Conservation (phyloP, 108 stramenopile species). For the Skeletonema grethae region DNA sequence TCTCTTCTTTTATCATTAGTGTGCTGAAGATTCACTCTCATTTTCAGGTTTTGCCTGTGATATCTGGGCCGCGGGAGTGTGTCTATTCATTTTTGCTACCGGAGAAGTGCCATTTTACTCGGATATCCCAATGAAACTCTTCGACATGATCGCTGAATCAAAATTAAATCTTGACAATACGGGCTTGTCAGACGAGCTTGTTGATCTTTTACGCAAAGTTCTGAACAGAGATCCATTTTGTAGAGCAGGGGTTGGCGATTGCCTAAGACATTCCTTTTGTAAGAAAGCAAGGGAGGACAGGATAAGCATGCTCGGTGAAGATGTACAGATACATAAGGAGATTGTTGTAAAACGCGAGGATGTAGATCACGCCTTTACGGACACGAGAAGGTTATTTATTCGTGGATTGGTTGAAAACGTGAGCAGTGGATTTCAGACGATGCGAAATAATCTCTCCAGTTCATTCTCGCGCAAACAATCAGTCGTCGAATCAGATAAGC, state of each 20-base stretch:
- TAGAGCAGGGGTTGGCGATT: slow-evolving; percentile 85
- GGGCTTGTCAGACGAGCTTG: slow-evolving; percentile 56
- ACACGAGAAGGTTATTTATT: not conserved
- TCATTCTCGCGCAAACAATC: not conserved
- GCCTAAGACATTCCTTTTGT: slow-evolving; percentile 78
- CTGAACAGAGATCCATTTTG: slow-evolving; percentile 70
- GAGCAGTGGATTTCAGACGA: not conserved
- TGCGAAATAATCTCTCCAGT: not conserved
- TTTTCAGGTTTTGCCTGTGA: slow-evolving; percentile 91
- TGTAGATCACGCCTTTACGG: not conserved
- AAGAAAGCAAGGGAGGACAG: slow-evolving; percentile 56
- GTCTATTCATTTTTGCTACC: slow-evolving; percentile 86
- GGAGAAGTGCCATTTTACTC: slow-evolving; percentile 86
- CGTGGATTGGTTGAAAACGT: not conserved
- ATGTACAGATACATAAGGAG: slow-evolving; percentile 5
- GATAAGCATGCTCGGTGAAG: slow-evolving; percentile 25
- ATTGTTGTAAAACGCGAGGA: not conserved
- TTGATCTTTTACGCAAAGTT: slow-evolving; percentile 61
- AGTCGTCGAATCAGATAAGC: not conserved
- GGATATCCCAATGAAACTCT: slow-evolving; percentile 63
- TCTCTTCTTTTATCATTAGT: not conserved
- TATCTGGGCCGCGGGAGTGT: slow-evolving; percentile 91
- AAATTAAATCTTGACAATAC: slow-evolving; percentile 52
- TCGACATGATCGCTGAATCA: slow-evolving; percentile 64
- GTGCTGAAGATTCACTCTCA: slow-evolving; percentile 19